Evolutionary conservation across 805 yeast species (phyloP), one percentile per base, ranked within the genome.

Genomic region (Lipomyces mesembrius): DNA sequence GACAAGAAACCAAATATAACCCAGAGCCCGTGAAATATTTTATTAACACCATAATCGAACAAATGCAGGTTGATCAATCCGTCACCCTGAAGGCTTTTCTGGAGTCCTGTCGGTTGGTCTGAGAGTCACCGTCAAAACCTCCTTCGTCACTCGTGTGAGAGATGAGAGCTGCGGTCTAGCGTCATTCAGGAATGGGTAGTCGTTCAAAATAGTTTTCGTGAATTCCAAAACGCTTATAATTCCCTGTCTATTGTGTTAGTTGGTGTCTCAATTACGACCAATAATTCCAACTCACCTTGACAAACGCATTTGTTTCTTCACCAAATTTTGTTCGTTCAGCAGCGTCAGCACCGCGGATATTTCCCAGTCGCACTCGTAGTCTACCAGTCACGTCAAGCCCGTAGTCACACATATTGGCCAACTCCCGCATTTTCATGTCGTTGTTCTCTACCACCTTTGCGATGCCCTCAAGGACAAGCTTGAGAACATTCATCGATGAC

Each of bases 71-170:
- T n/a, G 20, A n/a, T 53, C 56, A 53, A 17, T 27, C 4, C 22
- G 56, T 29, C 29, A 29, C 22, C 49, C 49, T n/a, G 22, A 7
- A 17, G 49, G 22, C 49, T 43, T 43, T n/a, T 43, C 57, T 17
- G 62, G 39, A 7, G 64, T 35, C 14, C 35, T 59, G 12, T 52
- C 63, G n/a, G 57, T 49, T 2, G 63, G 60, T 54, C 64, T 65
- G 39, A 57, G 58, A 20, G 65, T 52, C 17, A 71, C 71, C 35
- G 67, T 68, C 22, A 68, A 52, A 25, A 94, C 89, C 74, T 94
- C 98, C 74, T 94, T 94, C 3, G 97, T 91, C 2, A 93, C 90
- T 71, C 91, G 87, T 0, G 98, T 93, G 66, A 94, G 80, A 49
- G 87, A 85, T 0, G 97, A 91, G 78, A 94, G 84, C 5, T 90